Conservation (phyloP, 176 grass and related monocot genomes). For the Phragmites australis region DNA sequence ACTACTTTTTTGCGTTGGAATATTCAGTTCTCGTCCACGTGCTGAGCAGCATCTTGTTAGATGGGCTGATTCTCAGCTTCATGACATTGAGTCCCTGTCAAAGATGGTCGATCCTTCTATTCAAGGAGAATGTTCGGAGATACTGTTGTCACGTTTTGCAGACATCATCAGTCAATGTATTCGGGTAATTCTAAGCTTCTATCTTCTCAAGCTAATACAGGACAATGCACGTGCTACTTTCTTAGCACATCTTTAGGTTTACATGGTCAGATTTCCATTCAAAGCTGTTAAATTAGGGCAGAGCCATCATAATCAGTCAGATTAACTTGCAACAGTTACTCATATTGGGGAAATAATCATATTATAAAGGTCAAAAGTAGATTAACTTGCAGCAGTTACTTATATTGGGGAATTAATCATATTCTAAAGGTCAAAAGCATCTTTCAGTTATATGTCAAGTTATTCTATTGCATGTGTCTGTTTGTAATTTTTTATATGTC, state of each 20-base stretch:
- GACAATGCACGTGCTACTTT: constrained; percentile 2
- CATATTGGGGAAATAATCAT: constrained; percentile 10
- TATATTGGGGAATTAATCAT: constrained; percentile 14
- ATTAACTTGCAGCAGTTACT: neutral
- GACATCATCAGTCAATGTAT: constrained; percentile 83
- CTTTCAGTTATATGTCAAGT: neutral
- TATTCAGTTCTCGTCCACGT: constrained; percentile 61
- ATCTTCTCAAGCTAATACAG: neutral
- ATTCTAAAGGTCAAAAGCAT: neutral
- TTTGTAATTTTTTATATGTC: neutral
- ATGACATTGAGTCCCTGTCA: constrained; percentile 75
- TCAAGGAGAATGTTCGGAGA: constrained; percentile 55
- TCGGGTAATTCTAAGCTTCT: constrained; percentile 47
- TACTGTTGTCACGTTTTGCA: constrained; percentile 66
- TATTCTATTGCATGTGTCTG: neutral
- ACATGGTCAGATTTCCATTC: constrained; percentile 13
- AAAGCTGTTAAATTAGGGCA: constrained; percentile 16
- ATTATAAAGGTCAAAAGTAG: neutral
- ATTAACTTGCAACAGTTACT: neutral
- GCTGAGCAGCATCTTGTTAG: constrained; percentile 70
- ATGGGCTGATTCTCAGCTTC: constrained; percentile 80
- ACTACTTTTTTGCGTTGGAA: constrained; percentile 15
- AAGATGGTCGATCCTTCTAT: constrained; percentile 75
- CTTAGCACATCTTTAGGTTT: constrained; percentile 19
- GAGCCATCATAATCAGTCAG: constrained; percentile 1